phyloP scores from a whole-genome alignment of 805 yeast species.

The Hanseniaspora hatyaiensis region DNA sequence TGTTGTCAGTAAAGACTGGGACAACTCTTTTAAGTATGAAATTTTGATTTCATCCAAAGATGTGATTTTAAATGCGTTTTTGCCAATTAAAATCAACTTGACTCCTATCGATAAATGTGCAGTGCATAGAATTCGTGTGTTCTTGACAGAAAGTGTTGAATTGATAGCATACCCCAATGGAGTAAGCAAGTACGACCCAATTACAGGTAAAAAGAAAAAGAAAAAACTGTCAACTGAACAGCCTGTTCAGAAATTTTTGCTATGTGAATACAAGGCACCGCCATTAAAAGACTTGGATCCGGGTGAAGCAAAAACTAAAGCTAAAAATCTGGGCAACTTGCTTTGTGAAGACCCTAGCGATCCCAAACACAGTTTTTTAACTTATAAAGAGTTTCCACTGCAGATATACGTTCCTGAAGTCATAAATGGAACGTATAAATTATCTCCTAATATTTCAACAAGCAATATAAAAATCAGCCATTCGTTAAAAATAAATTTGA shows the following conservation, averaged over 20 bases:
- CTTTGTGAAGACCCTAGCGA: slow-evolving; percentile 31
- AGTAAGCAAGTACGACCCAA: slow-evolving; percentile 8
- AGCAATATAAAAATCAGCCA: slow-evolving; percentile 78
- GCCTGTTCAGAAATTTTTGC: slow-evolving; percentile 66
- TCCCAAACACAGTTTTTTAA: slow-evolving; percentile 41
- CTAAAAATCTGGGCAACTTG: slow-evolving; percentile 34
- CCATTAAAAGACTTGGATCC: slow-evolving; percentile 28
- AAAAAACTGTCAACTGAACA: slow-evolving; percentile 59
- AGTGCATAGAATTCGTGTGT: slow-evolving; percentile 74
- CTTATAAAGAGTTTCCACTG: slow-evolving; percentile 72
- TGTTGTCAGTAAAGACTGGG: slow-evolving; percentile 85
- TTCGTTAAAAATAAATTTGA: slow-evolving; percentile 82
- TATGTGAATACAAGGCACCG: slow-evolving; percentile 70
- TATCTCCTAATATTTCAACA: slow-evolving; percentile 80
- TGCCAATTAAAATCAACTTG: slow-evolving; percentile 75
- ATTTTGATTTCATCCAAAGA: slow-evolving; percentile 84
- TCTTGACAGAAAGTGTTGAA: slow-evolving; percentile 79
- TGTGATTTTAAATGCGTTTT: slow-evolving; percentile 65
- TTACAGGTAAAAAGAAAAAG: slow-evolving; percentile 50
- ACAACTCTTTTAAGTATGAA: slow-evolving; percentile 78
- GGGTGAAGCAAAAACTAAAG: slow-evolving; percentile 29
- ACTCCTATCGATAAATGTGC: slow-evolving; percentile 79
- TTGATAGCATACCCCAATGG: slow-evolving; percentile 53
- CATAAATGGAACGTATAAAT: slow-evolving; percentile 41
- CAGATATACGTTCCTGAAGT: slow-evolving; percentile 73